Percentiles rank a stretch among this genome's conserved stretches.
phyloP scores from a whole-genome alignment of 768 basidiomycete species.

The Coprinopsis cinerea region DNA sequence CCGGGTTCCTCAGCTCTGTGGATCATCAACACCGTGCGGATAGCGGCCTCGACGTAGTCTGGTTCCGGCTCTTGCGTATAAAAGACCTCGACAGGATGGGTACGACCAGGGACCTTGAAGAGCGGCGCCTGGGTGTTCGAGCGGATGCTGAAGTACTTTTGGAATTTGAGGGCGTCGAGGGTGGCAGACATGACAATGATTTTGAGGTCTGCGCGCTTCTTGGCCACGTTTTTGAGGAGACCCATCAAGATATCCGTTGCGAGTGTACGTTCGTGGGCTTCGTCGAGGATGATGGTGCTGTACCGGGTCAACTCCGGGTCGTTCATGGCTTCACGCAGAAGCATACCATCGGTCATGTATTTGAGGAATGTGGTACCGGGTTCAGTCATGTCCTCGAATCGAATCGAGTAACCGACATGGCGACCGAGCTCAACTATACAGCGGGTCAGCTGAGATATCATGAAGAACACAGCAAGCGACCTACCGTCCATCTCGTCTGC shows the following conservation, averaged over 20 bases:
- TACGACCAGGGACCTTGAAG: slow-evolving; percentile 89
- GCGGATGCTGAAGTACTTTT: slow-evolving; percentile 77
- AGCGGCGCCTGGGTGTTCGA: slow-evolving; percentile 54
- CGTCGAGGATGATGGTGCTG: slow-evolving; percentile 97
- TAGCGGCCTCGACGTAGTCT: slow-evolving; percentile 96
- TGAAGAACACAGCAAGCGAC: slow-evolving; percentile 20
- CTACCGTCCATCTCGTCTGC: slow-evolving; percentile 98
- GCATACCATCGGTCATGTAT: slow-evolving; percentile 99
- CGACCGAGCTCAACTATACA: slow-evolving; percentile 79
- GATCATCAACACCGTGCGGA: slow-evolving; percentile 94
- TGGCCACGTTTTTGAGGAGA: slow-evolving; percentile 79
- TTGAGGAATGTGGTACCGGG: slow-evolving; percentile 90
- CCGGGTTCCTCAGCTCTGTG: slow-evolving; percentile 93
- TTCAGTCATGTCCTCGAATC: slow-evolving; percentile 96
- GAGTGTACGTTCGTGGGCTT: slow-evolving; percentile 96
- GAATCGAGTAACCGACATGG: slow-evolving; percentile 96
- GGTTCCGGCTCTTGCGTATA: slow-evolving; percentile 90
- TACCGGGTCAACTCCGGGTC: slow-evolving; percentile 85
- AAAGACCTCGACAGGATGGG: slow-evolving; percentile 94
- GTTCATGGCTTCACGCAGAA: slow-evolving; percentile 97
- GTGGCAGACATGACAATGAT: slow-evolving; percentile 99
- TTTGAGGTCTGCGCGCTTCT: slow-evolving; percentile 82
- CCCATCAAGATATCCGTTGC: slow-evolving; percentile 99
- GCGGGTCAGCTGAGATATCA: slow-evolving; percentile 1
- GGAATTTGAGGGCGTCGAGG: slow-evolving; percentile 93